Evolutionary conservation across 2,329 filamentous ascomycete genomes (phyloP).

Genomic region (Ceratocystis lukuohia): DNA sequence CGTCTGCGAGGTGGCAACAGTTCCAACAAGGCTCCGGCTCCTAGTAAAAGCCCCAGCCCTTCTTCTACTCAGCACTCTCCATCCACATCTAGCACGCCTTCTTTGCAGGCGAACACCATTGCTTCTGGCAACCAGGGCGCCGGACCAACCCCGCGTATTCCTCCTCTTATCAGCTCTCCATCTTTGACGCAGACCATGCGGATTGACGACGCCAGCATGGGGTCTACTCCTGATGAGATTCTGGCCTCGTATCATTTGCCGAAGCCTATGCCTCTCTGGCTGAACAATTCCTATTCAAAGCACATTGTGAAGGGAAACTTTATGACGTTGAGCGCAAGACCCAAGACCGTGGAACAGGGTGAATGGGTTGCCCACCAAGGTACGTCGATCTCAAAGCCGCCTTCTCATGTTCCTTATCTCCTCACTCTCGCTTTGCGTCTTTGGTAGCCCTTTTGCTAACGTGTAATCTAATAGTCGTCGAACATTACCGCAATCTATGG

Average conservation of each 20-base stretch:
- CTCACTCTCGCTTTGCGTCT: background rate
- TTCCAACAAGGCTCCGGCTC: constrained; percentile 33
- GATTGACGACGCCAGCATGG: constrained; percentile 46
- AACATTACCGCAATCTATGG: constrained; percentile 80
- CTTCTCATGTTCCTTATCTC: background rate
- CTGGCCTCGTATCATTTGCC: constrained; percentile 51
- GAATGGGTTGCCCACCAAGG: constrained; percentile 96
- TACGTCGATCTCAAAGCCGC: constrained; percentile 30
- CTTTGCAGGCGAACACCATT: constrained; percentile 12
- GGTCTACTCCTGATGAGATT: constrained; percentile 39
- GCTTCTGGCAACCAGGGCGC: constrained; percentile 12
- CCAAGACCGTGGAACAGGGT: constrained; percentile 82
- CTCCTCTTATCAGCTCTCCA: constrained; percentile 49
- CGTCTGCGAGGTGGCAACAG: constrained; percentile 19
- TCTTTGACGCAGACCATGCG: constrained; percentile 54
- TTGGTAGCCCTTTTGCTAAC: background rate
- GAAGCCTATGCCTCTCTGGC: constrained; percentile 56
- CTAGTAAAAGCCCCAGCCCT: constrained; percentile 39
- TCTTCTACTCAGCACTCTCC: constrained; percentile 35
- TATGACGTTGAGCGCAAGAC: constrained; percentile 84
- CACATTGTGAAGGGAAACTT: constrained; percentile 96
- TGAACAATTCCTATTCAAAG: constrained; percentile 60
- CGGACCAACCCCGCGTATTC: constrained; percentile 32
- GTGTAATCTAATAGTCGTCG: constrained; percentile 51
- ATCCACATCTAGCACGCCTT: constrained; percentile 16